These are phyloP conservation scores for Mucor piriformis DNA, from an alignment of 371 early-diverging fungal genomes.

Conservation along the genomic window DNA sequence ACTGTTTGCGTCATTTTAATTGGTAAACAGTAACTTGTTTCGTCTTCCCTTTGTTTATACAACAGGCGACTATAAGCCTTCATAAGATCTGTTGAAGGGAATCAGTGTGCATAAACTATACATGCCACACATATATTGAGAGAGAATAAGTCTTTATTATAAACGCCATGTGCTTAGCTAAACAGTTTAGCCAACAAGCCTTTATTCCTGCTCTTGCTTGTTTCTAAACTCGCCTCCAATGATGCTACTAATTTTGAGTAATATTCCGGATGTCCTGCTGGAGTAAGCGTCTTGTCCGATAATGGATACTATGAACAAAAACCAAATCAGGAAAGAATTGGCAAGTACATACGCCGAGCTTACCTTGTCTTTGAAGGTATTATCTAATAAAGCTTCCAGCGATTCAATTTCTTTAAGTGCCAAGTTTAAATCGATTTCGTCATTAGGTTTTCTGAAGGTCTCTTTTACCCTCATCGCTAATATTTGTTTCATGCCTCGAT, in stretches of 20 bases:
- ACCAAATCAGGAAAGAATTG: background rate
- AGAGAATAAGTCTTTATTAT: too few species aligned
- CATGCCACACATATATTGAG: too few species aligned
- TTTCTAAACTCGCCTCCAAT: constrained; percentile 53
- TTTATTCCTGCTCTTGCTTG: constrained; percentile 27
- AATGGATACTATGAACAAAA: constrained; percentile 52
- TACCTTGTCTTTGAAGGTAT: constrained; percentile 63
- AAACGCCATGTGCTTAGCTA: too few species aligned
- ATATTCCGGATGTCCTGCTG: constrained; percentile 66
- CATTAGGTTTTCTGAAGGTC: constrained; percentile 38
- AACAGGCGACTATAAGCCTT: too few species aligned
- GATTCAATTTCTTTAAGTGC: constrained; percentile 54
- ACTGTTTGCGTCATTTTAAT: too few species aligned
- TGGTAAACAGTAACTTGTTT: too few species aligned
- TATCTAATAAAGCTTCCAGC: constrained; percentile 49
- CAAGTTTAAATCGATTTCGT: constrained; percentile 34
- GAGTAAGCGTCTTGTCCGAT: constrained; percentile 58
- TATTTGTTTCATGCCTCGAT: constrained; percentile 62
- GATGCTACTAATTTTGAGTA: constrained; percentile 56
- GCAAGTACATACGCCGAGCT: background rate
- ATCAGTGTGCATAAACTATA: too few species aligned
- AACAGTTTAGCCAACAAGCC: constrained; percentile 31
- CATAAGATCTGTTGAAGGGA: too few species aligned
- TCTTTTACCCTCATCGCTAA: constrained; percentile 57
- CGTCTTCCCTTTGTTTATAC: too few species aligned